phyloP scores from a whole-genome alignment of 164 flowering plant species.

The Piper betle region DNA sequence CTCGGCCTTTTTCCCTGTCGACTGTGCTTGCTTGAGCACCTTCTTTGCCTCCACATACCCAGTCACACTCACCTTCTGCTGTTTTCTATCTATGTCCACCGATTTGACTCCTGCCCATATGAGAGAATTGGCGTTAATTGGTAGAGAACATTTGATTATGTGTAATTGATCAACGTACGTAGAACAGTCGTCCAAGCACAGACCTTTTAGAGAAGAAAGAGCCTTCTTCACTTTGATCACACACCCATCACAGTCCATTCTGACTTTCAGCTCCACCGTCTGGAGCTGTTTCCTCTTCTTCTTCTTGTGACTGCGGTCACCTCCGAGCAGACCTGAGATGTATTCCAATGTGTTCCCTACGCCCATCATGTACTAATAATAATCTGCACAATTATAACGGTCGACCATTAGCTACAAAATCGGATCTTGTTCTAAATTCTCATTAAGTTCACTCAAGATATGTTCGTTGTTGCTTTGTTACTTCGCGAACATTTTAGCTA shows the following conservation, averaged over 20 bases:
- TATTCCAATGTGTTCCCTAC: conserved; percentile 61
- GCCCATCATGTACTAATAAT: too few species aligned
- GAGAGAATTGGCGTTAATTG: neutral
- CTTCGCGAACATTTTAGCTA: too few species aligned
- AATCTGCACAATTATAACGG: too few species aligned
- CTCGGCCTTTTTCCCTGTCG: conserved; percentile 64
- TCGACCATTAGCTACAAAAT: too few species aligned
- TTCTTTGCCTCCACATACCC: conserved; percentile 61
- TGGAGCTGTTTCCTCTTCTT: conserved; percentile 32
- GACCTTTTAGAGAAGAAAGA: conserved; percentile 64
- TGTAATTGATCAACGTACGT: neutral
- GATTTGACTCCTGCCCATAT: conserved; percentile 50
- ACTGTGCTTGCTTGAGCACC: conserved; percentile 49
- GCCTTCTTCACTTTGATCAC: conserved; percentile 46
- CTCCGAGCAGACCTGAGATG: conserved; percentile 36
- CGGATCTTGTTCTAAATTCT: too few species aligned
- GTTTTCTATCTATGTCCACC: conserved; percentile 65
- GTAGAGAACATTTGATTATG: neutral
- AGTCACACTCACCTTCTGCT: conserved; percentile 63
- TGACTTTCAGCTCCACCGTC: conserved; percentile 9
- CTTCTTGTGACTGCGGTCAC: conserved; percentile 20
- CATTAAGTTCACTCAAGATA: too few species aligned
- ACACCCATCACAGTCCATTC: conserved; percentile 93
- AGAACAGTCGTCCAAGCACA: neutral
- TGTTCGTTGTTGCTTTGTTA: too few species aligned